Percentiles rank a stretch among this genome's conserved stretches.
Evolutionary conservation across 2,329 filamentous ascomycete species (phyloP).

Genomic region (Penicillium sp.): DNA sequence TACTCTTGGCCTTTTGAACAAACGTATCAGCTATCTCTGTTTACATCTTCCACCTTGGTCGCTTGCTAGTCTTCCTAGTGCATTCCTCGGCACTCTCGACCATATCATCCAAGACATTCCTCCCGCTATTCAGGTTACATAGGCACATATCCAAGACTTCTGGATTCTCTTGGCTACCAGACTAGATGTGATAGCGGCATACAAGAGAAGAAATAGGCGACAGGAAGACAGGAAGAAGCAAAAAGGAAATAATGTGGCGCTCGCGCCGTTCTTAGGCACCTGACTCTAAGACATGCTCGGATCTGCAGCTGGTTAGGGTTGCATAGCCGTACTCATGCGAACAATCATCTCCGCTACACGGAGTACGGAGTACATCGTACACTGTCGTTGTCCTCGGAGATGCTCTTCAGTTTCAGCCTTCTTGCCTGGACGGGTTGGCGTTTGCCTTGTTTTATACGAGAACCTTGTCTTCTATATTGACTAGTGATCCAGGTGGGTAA

Average conservation of each 20-base stretch:
- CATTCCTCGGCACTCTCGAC: background rate
- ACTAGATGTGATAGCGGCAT: background rate
- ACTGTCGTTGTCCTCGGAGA: background rate
- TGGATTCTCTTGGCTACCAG: background rate
- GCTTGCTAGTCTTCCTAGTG: background rate
- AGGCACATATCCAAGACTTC: background rate
- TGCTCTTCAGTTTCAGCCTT: background rate
- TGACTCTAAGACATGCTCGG: background rate
- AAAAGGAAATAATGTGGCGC: background rate
- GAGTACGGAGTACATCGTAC: background rate
- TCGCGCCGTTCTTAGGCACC: background rate
- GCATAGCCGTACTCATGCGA: background rate
- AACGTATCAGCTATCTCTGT: background rate
- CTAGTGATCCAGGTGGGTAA: background rate
- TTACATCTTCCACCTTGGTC: background rate
- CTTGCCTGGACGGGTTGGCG: background rate
- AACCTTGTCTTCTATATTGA: background rate
- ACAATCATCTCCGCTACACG: background rate
- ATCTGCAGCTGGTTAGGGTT: background rate
- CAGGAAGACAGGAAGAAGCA: background rate
- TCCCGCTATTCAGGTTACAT: background rate
- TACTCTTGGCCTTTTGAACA: background rate
- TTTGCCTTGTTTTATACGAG: constrained; percentile 1
- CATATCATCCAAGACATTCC: background rate
- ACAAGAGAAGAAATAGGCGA: background rate